Conservation (phyloP, 352 stramenopile species). For the Ochromonadaceae sp. region DNA sequence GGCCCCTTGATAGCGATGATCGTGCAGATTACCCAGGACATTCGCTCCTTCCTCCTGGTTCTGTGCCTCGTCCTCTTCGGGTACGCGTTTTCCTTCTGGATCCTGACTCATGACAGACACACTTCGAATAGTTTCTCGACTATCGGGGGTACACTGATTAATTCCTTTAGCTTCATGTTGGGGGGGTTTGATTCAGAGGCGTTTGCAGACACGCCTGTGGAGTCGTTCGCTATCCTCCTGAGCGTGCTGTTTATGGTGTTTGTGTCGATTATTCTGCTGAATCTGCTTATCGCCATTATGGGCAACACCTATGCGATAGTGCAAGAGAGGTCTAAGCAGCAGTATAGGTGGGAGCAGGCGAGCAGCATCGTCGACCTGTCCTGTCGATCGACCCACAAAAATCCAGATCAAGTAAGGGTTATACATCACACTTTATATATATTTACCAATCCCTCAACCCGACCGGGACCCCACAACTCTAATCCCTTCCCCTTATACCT, state of each 20-base stretch:
- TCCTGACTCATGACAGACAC: not conserved
- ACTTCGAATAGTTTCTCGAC: slow-evolving; percentile 8
- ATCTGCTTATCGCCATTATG: slow-evolving; percentile 25
- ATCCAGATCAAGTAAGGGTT: no score
- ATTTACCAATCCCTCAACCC: no score
- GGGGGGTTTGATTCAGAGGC: slow-evolving; percentile 15
- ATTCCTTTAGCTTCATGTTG: slow-evolving; percentile 23
- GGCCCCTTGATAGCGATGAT: no score
- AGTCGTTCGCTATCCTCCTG: not conserved
- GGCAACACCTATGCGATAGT: slow-evolving; percentile 16
- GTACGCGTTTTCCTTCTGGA: slow-evolving; percentile 2
- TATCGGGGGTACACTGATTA: slow-evolving; percentile 15
- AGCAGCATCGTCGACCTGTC: no score
- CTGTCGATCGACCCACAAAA: no score
- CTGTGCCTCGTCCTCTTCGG: not conserved
- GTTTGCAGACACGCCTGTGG: not conserved
- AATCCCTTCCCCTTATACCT: no score
- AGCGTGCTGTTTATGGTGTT: slow-evolving; percentile 16
- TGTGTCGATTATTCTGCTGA: slow-evolving; percentile 25
- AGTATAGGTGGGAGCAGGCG: no score
- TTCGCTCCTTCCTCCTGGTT: not conserved
- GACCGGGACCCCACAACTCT: no score
- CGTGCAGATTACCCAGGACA: not conserved
- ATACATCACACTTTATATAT: no score
- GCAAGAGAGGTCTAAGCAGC: no score